Evolutionary conservation across 306 rosid species (phyloP).

Genomic region (Rosa lucieae): DNA sequence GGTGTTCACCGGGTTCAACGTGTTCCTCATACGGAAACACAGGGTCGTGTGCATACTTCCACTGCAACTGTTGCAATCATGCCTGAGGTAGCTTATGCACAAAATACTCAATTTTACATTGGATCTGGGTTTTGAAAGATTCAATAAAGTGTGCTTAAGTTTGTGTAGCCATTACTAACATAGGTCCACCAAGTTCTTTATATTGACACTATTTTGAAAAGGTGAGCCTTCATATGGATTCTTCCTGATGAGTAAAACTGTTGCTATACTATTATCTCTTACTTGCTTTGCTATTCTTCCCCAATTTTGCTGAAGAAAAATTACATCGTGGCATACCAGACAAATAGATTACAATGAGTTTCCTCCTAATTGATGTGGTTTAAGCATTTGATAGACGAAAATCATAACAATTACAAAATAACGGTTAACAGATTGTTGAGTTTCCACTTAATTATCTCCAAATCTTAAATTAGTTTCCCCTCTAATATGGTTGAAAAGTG

Average conservation of each 20-base stretch:
- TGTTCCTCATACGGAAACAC: slow-evolving; percentile 95
- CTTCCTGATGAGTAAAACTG: not conserved
- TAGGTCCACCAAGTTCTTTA: not conserved
- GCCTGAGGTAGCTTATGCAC: slow-evolving; percentile 80
- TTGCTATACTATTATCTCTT: not conserved
- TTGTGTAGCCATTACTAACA: not conserved
- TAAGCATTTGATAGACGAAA: too few relatives aligned
- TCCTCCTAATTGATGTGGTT: too few relatives aligned
- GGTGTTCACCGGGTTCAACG: slow-evolving; percentile 99
- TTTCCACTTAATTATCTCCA: not conserved
- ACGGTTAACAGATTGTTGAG: not conserved
- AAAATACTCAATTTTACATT: slow-evolving; percentile 10
- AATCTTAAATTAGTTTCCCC: not conserved
- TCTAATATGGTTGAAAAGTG: not conserved
- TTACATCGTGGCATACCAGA: not conserved
- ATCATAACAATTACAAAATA: too few relatives aligned
- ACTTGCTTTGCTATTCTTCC: not conserved
- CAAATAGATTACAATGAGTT: not conserved
- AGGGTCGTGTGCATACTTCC: slow-evolving; percentile 97
- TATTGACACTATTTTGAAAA: not conserved
- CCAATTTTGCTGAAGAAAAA: not conserved
- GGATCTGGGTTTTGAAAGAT: slow-evolving; percentile 11
- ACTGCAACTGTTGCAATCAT: slow-evolving; percentile 98
- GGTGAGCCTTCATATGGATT: not conserved
- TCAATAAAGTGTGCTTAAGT: slow-evolving; percentile 1